Conservation (phyloP, 257 asterid genomes). For the Fraxinus anomala region DNA sequence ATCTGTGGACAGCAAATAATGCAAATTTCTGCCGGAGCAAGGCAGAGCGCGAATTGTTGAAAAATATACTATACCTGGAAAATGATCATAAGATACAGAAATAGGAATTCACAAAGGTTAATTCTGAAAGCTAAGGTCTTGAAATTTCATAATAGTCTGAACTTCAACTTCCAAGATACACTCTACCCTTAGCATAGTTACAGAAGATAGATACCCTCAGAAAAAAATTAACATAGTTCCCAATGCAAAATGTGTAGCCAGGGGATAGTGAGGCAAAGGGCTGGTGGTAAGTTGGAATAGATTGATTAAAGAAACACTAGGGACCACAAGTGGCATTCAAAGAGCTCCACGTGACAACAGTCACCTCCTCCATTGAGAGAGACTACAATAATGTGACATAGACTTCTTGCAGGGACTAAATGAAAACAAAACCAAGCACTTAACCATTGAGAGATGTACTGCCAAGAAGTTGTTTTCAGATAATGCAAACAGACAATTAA, state of each 20-base stretch:
- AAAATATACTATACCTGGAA: background rate
- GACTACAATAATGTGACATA: background rate
- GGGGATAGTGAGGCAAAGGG: background rate
- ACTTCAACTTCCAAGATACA: background rate
- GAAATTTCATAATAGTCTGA: background rate
- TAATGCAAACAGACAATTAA: background rate
- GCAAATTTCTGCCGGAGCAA: background rate
- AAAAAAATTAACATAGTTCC: too few species aligned
- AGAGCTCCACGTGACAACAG: background rate
- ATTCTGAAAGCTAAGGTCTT: background rate
- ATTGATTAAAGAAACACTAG: background rate
- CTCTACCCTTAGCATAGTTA: background rate
- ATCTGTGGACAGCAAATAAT: background rate
- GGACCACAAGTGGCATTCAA: background rate
- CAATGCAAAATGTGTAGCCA: background rate
- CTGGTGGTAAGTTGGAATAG: background rate
- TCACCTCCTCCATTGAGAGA: background rate
- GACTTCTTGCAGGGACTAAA: background rate
- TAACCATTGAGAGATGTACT: background rate
- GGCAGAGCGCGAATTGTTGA: background rate
- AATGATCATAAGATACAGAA: background rate
- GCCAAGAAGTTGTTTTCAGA: background rate
- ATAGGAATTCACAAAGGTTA: background rate
- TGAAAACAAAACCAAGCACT: background rate
- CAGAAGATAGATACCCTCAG: too few species aligned